A percentile compares a stretch with the other conserved stretches of the same genome.
Conservation (phyloP, 1,284 basidiomycete species). For the Takashimella tepidaria region DNA sequence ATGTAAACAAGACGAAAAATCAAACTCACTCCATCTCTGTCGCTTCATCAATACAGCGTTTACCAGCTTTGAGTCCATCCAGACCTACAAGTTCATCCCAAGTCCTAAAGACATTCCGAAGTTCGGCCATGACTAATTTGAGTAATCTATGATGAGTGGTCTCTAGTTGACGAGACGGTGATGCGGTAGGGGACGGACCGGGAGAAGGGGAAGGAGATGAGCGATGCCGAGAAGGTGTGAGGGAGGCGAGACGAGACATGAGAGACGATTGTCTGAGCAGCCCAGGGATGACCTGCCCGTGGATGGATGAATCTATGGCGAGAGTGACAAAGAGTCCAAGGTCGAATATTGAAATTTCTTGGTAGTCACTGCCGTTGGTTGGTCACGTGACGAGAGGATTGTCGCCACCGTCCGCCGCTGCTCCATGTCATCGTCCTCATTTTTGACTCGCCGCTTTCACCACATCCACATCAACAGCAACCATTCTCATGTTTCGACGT, state of each 20-base stretch:
- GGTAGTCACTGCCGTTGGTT: not conserved
- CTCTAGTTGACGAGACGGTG: slow-evolving; percentile 18
- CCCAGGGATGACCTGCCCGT: too few relatives aligned
- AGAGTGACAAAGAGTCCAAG: not conserved
- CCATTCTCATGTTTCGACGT: not conserved
- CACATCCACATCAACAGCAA: not conserved
- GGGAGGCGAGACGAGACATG: slow-evolving; percentile 18
- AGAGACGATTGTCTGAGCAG: too few relatives aligned
- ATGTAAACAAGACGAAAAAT: too few relatives aligned
- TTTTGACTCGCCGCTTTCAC: not conserved
- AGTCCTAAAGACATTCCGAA: slow-evolving; percentile 26
- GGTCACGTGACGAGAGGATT: too few relatives aligned
- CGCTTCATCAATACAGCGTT: slow-evolving; percentile 32
- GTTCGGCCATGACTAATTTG: slow-evolving; percentile 33
- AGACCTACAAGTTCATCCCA: slow-evolving; percentile 41
- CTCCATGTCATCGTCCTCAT: not conserved
- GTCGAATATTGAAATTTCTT: not conserved
- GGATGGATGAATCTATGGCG: too few relatives aligned
- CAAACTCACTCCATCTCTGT: slow-evolving; percentile 38
- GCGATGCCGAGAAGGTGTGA: slow-evolving; percentile 51
- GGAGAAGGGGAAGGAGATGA: slow-evolving; percentile 43
- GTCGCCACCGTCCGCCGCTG: not conserved
- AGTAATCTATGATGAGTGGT: slow-evolving; percentile 43
- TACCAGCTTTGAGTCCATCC: slow-evolving; percentile 39
- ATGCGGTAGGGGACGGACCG: slow-evolving; percentile 35